Conservation (phyloP, 2,329 filamentous ascomycete species). For the Colletotrichum lindemuthianum region DNA sequence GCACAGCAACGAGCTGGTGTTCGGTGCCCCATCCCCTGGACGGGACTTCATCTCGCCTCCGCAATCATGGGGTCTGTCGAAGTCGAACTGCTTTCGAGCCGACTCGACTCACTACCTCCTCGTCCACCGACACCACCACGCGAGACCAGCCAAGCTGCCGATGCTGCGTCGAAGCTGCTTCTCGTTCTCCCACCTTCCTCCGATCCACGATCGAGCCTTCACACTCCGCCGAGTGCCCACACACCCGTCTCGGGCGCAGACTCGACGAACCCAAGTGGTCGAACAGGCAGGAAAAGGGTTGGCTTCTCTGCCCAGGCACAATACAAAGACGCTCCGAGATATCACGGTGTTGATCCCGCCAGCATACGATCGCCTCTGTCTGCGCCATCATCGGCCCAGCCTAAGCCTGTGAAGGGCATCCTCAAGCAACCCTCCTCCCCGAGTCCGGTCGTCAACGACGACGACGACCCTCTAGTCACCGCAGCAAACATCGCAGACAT, state of each 20-base stretch:
- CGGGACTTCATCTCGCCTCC: slow-evolving; percentile 30
- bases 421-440: slow-evolving; percentile 74
- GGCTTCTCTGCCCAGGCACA: slow-evolving; percentile 67
- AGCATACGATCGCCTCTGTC: slow-evolving; percentile 53
- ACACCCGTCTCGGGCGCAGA: slow-evolving; percentile 55
- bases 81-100: slow-evolving; percentile 44
- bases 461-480: slow-evolving; percentile 47
- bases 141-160: slow-evolving; percentile 56
- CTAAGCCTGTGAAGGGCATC: slow-evolving; percentile 72
- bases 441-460: slow-evolving; percentile 54
- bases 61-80: slow-evolving; percentile 53
- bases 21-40: slow-evolving; percentile 13
- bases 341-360: slow-evolving; percentile 49
- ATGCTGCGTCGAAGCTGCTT: slow-evolving; percentile 47
- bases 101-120: slow-evolving; percentile 63
- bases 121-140: slow-evolving; percentile 76
- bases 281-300: slow-evolving; percentile 62
- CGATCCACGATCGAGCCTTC: slow-evolving; percentile 52
- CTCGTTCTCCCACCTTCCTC: slow-evolving; percentile 48
- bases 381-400: slow-evolving; percentile 49
- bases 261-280: slow-evolving; percentile 54
- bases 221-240: slow-evolving; percentile 63
- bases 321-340: slow-evolving; percentile 64
- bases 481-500: slow-evolving; percentile 76
- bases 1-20: slow-evolving; percentile 16